These are phyloP conservation scores for Cercospora sojina DNA, from an alignment of 2,329 filamentous ascomycete species.

Conservation along the genomic window DNA sequence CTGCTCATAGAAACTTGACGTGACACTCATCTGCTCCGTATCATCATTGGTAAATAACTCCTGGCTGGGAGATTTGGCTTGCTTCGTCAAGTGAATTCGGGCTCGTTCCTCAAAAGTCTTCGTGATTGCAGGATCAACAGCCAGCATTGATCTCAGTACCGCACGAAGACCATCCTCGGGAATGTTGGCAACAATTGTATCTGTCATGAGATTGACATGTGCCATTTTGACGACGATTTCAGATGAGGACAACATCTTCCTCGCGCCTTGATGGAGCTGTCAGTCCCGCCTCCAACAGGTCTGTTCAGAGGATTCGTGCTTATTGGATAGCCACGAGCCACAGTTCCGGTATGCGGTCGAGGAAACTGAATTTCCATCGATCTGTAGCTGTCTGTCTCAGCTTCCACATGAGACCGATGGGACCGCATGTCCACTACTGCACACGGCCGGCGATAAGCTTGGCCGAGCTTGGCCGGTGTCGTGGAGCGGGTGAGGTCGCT, in stretches of 20 bases:
- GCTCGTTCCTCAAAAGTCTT: constrained; percentile 17
- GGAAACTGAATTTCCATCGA: neutral
- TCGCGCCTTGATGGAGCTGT: neutral
- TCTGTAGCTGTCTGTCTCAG: neutral
- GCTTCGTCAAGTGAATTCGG: constrained; percentile 15
- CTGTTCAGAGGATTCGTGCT: neutral
- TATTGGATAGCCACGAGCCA: neutral
- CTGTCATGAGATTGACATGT: constrained; percentile 27
- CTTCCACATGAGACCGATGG: neutral
- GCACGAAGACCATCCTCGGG: constrained; percentile 20
- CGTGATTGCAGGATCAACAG: constrained; percentile 21
- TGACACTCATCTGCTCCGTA: neutral
- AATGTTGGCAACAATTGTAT: constrained; percentile 23
- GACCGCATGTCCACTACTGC: neutral
- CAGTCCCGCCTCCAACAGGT: neutral
- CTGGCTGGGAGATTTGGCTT: neutral
- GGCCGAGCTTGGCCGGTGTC: constrained; percentile 1
- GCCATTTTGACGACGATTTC: constrained; percentile 20
- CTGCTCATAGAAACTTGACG: neutral
- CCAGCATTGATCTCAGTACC: constrained; percentile 22
- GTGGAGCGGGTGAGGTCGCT: neutral
- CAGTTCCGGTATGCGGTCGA: neutral
- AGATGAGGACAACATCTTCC: neutral
- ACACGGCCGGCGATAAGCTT: neutral
- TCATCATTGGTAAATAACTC: neutral